A percentile compares a stretch with the other conserved stretches of the same genome.
These are phyloP conservation scores for Aspergillus novoparasiticus DNA, from an alignment of 2,329 filamentous ascomycete genomes.

Conservation along the genomic window DNA sequence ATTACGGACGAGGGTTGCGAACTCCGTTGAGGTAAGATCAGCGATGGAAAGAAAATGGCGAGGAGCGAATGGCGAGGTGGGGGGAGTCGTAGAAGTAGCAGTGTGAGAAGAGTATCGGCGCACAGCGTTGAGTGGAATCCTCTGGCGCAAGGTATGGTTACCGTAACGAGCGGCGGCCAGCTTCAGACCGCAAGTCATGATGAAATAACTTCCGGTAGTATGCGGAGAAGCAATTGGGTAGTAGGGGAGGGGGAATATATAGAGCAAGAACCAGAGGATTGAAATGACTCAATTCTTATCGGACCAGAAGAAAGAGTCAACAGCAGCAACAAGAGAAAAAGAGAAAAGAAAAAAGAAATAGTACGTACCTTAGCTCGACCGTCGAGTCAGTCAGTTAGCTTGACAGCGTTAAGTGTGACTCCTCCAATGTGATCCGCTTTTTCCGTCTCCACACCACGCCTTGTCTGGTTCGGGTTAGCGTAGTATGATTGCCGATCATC, in stretches of 20 bases:
- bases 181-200: constrained; percentile 3
- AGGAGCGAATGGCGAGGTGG: constrained; percentile 62
- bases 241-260: not conserved
- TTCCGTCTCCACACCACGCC: constrained; percentile 9
- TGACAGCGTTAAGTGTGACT: not conserved
- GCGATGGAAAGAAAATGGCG: constrained; percentile 91
- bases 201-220: not conserved
- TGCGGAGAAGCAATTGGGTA: not conserved
- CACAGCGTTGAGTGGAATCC: constrained; percentile 6
- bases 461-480: not conserved
- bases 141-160: constrained; percentile 10
- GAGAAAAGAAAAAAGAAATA: not conserved
- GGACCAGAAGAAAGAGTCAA: not conserved
- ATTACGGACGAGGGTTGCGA: constrained; percentile 80
- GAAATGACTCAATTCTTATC: not conserved
- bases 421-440: not conserved
- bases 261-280: not conserved
- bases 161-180: constrained; percentile 5
- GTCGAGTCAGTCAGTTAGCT: not conserved
- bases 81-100: constrained; percentile 24
- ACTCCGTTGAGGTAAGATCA: constrained; percentile 78
- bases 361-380: not conserved
- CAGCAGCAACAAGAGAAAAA: not conserved
- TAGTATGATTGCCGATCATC: not conserved
- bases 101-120: constrained; percentile 10